Percentiles rank a stretch among this genome's conserved stretches.
These are phyloP conservation scores for Melampsora americana DNA, from an alignment of 1,284 basidiomycete genomes.

Conservation along the genomic window DNA sequence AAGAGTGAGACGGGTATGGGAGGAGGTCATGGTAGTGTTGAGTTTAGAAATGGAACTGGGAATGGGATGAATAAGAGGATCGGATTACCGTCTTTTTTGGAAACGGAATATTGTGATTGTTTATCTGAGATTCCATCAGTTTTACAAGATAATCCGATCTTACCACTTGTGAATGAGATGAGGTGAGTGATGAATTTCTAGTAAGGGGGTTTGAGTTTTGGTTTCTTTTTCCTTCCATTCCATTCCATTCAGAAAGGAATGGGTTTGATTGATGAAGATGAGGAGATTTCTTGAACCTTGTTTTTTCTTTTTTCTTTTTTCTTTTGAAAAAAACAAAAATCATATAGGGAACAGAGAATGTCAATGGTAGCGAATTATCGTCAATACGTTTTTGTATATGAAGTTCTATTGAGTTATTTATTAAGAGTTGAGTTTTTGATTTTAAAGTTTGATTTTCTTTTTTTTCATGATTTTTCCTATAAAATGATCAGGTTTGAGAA, in stretches of 20 bases:
- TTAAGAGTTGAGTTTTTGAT: constrained; percentile 3
- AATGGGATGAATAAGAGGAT: neutral
- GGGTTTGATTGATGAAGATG: constrained; percentile 9
- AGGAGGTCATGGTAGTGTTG: no score
- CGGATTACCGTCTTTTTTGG: constrained; percentile 17
- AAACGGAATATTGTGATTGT: constrained; percentile 23
- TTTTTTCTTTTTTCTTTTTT: no score
- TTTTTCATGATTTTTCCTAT: no score
- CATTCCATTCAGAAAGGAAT: no score
- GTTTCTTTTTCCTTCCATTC: no score
- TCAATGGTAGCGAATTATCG: constrained; percentile 52
- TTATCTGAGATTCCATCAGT: constrained; percentile 1
- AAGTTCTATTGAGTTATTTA: constrained; percentile 46
- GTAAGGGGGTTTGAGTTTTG: no score
- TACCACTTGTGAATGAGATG: constrained; percentile 33
- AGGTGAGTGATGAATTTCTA: constrained; percentile 18
- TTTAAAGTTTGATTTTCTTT: no score
- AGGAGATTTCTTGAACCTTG: no score
- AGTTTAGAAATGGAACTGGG: no score
- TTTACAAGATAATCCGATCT: constrained; percentile 22
- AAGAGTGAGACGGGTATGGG: neutral
- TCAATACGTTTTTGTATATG: constrained; percentile 50
- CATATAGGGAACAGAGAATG: constrained; percentile 51
- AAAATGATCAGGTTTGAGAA: no score
- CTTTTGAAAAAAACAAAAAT: no score